Base-by-base conservation (phyloP, 768 basidiomycete species). In the Kwoniella mangroviensis region DNA sequence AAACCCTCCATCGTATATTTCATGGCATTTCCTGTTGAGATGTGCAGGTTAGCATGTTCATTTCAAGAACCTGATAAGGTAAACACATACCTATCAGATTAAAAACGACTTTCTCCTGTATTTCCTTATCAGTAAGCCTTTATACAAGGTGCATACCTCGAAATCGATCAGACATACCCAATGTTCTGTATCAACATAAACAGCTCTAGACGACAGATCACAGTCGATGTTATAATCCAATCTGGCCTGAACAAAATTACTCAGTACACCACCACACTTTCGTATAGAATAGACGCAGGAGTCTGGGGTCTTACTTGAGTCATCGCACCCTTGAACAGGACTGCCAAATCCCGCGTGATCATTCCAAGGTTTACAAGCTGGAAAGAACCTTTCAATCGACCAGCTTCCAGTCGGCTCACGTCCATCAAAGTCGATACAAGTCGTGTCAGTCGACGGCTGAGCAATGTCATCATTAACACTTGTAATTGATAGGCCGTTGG, bases 361-460 rank as follows among this genome's bases (percentile, higher is more conserved):
- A 63, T 15, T 6, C 82, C 81, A 11, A 85, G 73, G 22, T 80
- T 74, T 45, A 81, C 79, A 9, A 76, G 78, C 22, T 70, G 72
- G 71, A 83, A 85, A 6, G 79, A 71, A 1, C 83, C 83, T 51
- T 70, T 71, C 57, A 83, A 45, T 56, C 80, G 71, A 13, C 82
- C 82, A 4, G 78, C 82, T 61, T 82, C 83, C 13, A 84, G 74
- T 26, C 81, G 78, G 43, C 71, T 79, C 57, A 85, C 84, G 66
- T 85, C 84, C 83, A 85, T 84, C 22, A 85, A 61, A 10, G 84
- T 84, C 43, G 84, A 83, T 2, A 85, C 84, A 6, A 85, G 76
- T 22, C 84, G 76, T 0, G 76, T 75, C 22, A 78, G 55, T 28
- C 68, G 68, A 4, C 68, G 68, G 17, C 66, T 69, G 43, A 49